These are phyloP conservation scores for Lunasporangiospora selenospora DNA, from an alignment of 192 early-diverging fungal species.

Conservation along the genomic window DNA sequence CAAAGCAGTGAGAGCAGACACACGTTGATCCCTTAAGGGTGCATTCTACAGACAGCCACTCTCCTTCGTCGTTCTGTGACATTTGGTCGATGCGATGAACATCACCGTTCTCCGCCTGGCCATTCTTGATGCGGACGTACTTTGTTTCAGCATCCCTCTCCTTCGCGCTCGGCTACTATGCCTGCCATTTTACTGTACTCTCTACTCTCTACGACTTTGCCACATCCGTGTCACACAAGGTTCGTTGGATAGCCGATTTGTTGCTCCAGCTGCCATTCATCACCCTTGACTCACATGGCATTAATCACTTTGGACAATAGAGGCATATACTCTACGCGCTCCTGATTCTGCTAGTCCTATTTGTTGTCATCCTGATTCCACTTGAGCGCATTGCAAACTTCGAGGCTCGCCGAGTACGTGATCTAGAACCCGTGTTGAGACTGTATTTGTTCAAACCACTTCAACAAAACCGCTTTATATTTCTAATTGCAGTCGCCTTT, in stretches of 20 bases:
- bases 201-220: conserved; percentile 42
- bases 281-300: too few species aligned
- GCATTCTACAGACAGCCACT: not conserved
- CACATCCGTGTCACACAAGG: conserved; percentile 45
- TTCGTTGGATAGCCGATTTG: too few species aligned
- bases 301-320: too few species aligned
- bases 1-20: not conserved
- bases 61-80: not conserved
- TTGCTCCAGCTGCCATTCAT: too few species aligned
- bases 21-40: not conserved
- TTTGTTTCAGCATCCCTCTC: conserved; percentile 40
- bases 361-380: conserved; percentile 52
- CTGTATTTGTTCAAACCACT: not conserved
- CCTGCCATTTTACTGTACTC: conserved; percentile 47
- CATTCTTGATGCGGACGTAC: conserved; percentile 44
- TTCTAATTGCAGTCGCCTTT: not conserved
- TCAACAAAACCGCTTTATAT: not conserved
- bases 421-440: too few species aligned
- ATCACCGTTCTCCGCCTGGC: not conserved
- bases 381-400: conserved; percentile 54
- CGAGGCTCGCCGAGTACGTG: conserved; percentile 53
- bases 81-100: too few species aligned
- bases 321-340: conserved; percentile 51
- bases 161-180: conserved; percentile 46
- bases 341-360: conserved; percentile 44